Percentiles rank a stretch among this genome's conserved stretches.
These are phyloP conservation scores for Epichloe uncinata DNA, from an alignment of 2,329 filamentous ascomycete species.

Conservation along the genomic window DNA sequence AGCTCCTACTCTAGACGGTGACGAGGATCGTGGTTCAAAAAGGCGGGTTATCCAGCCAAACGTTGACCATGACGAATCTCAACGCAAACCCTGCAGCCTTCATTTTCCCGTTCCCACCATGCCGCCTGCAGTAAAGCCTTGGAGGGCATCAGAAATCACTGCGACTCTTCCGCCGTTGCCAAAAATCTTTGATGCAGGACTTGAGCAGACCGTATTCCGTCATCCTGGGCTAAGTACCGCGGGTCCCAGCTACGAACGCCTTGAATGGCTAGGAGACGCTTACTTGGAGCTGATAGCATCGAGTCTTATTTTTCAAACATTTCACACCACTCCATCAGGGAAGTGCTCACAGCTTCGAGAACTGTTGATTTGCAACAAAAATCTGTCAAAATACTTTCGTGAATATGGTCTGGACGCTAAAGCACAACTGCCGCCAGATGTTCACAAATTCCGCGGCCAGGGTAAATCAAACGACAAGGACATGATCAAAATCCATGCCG, in stretches of 20 bases:
- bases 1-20: background rate
- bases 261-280: constrained; percentile 83
- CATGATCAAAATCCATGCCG: constrained; percentile 61
- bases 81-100: background rate
- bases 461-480: constrained; percentile 32
- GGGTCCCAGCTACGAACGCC: constrained; percentile 52
- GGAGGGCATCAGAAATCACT: constrained; percentile 36
- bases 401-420: constrained; percentile 58
- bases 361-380: constrained; percentile 66
- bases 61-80: background rate
- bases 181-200: constrained; percentile 39
- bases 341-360: constrained; percentile 66
- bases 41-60: background rate
- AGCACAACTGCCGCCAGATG: constrained; percentile 41
- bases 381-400: constrained; percentile 54
- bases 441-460: constrained; percentile 15
- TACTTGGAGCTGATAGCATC: constrained; percentile 70
- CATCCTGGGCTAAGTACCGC: constrained; percentile 37
- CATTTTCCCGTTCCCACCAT: constrained; percentile 5
- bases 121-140: constrained; percentile 26
- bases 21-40: constrained; percentile 5
- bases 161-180: constrained; percentile 44
- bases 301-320: constrained; percentile 61
- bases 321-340: constrained; percentile 51
- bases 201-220: constrained; percentile 53